Evolutionary conservation across 108 stramenopile species (phyloP).

Genomic region (Nannochloropsis oceanica): DNA sequence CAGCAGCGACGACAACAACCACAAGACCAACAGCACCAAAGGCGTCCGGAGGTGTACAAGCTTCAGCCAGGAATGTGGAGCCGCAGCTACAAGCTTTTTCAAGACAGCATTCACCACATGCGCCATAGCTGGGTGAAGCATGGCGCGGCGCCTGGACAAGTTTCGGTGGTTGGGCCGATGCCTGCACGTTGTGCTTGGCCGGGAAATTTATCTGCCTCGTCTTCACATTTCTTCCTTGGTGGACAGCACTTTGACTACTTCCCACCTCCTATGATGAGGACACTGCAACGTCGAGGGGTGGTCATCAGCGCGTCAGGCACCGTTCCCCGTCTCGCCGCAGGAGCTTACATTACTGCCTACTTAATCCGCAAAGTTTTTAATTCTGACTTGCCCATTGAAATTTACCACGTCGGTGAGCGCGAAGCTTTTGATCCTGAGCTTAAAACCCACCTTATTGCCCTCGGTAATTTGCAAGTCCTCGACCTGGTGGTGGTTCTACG

Average conservation of each 20-base stretch:
- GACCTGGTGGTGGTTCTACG: not conserved
- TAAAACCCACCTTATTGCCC: not conserved
- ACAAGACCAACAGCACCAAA: not conserved
- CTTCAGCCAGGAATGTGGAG: not conserved
- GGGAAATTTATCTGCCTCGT: not conserved
- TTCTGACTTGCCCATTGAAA: not conserved
- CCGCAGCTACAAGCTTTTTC: not conserved
- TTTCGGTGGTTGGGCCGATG: not conserved
- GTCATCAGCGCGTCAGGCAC: not conserved
- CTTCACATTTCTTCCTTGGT: not conserved
- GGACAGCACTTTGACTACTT: not conserved
- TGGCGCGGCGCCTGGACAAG: not conserved
- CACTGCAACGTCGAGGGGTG: not conserved
- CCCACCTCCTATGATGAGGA: not conserved
- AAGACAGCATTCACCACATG: not conserved
- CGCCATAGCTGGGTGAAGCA: not conserved
- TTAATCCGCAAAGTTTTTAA: not conserved
- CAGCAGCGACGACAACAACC: not conserved
- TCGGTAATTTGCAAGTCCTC: not conserved
- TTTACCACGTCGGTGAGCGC: not conserved
- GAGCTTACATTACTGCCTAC: not conserved
- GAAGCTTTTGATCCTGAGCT: not conserved
- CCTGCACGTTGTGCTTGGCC: not conserved
- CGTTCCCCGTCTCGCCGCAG: not conserved
- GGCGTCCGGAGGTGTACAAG: not conserved